Conservation (phyloP, 805 yeast species). For the Ogataea naganishii region DNA sequence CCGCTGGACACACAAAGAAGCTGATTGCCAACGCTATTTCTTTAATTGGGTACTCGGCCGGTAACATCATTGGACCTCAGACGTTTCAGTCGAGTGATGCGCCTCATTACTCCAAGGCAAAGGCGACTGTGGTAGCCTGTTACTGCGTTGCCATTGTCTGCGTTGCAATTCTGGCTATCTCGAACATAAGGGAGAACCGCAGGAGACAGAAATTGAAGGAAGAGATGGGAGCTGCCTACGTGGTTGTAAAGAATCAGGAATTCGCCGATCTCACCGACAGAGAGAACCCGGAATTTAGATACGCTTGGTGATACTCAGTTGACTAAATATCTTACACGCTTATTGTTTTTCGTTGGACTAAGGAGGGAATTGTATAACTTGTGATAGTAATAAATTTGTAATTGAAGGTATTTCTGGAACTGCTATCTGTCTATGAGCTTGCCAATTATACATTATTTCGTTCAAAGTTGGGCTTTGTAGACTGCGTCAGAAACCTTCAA, state of each 20-base stretch:
- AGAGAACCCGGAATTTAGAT: conserved; percentile 30
- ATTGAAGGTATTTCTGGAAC: no score
- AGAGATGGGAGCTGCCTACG: conserved; percentile 16
- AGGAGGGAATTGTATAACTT: no score
- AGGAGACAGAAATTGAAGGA: conserved; percentile 12
- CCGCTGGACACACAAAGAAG: conserved; percentile 61
- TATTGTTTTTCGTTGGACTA: no score
- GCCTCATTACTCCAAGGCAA: conserved; percentile 50
- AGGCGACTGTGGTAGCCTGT: conserved; percentile 40
- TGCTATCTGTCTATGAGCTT: no score
- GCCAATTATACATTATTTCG: no score
- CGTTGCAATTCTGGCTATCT: conserved; percentile 13
- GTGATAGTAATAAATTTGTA: no score
- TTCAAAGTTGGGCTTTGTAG: conserved; percentile 14
- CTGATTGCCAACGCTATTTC: conserved; percentile 42
- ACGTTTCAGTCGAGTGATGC: conserved; percentile 47
- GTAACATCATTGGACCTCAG: conserved; percentile 65
- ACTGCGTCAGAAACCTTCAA: conserved; percentile 24
- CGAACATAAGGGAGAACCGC: conserved; percentile 12
- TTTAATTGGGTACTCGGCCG: conserved; percentile 55
- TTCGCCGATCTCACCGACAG: conserved; percentile 39
- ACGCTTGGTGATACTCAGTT: no score
- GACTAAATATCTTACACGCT: no score
- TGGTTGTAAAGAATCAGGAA: conserved; percentile 25
- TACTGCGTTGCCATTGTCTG: conserved; percentile 14